A percentile compares a stretch with the other conserved stretches of the same genome.
Conservation (phyloP, 1,139 yeast species). For the Sugiyamaella castrensis region DNA sequence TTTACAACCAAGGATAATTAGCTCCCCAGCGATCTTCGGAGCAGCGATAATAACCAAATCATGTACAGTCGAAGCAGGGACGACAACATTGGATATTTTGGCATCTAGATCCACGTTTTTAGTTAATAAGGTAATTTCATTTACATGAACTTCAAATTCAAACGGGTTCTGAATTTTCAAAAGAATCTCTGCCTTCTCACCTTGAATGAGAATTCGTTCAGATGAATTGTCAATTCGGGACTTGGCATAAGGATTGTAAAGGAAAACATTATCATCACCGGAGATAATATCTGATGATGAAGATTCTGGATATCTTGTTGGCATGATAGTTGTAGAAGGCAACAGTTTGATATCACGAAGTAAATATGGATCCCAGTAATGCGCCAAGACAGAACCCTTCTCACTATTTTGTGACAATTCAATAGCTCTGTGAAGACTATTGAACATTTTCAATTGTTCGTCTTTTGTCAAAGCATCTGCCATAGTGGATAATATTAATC, state of each 20-base stretch:
- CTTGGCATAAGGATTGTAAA: slow-evolving; percentile 44
- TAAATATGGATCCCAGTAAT: slow-evolving; percentile 71
- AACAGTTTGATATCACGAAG: slow-evolving; percentile 48
- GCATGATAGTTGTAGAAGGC: slow-evolving; percentile 27
- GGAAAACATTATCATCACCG: slow-evolving; percentile 27
- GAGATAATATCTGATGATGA: slow-evolving; percentile 4
- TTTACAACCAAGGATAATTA: slow-evolving; percentile 44
- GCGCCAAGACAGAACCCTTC: slow-evolving; percentile 25
- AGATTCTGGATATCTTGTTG: slow-evolving; percentile 2
- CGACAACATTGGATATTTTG: slow-evolving; percentile 27
- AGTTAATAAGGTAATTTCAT: slow-evolving; percentile 42
- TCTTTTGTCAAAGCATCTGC: slow-evolving; percentile 48
- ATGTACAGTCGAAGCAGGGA: slow-evolving; percentile 44
- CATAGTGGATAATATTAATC: slow-evolving; percentile 53
- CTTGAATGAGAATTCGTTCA: slow-evolving; percentile 26
- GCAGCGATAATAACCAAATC: slow-evolving; percentile 44
- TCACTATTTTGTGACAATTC: slow-evolving; percentile 34
- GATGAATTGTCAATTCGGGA: slow-evolving; percentile 11
- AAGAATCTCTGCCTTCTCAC: slow-evolving; percentile 38
- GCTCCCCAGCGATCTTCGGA: slow-evolving; percentile 45
- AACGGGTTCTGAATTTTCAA: slow-evolving; percentile 76
- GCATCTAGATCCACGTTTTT: slow-evolving; percentile 27
- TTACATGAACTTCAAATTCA: slow-evolving; percentile 66
- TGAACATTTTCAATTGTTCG: slow-evolving; percentile 46
- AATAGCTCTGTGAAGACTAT: slow-evolving; percentile 32